These are phyloP conservation scores for Apiotrichum veenhuisii DNA, from an alignment of 1,284 basidiomycete genomes.

Conservation along the genomic window DNA sequence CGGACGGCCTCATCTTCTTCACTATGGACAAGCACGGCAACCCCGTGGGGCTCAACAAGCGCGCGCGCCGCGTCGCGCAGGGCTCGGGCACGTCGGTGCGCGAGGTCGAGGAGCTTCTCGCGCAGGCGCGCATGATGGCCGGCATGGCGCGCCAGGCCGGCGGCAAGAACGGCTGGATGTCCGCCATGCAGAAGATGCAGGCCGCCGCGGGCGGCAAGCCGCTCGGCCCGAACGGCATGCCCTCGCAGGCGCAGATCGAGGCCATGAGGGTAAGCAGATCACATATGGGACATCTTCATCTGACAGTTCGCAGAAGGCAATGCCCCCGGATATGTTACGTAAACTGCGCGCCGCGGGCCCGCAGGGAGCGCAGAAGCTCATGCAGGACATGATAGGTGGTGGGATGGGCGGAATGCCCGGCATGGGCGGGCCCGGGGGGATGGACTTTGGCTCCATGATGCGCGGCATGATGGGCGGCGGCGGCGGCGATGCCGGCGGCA, in stretches of 20 bases:
- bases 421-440: slow-evolving; percentile 49
- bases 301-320: slow-evolving; percentile 59
- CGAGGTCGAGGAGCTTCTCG: slow-evolving; percentile 93
- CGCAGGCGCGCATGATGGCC: slow-evolving; percentile 95
- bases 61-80: slow-evolving; percentile 81
- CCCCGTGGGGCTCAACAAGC: slow-evolving; percentile 75
- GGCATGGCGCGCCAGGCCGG: slow-evolving; percentile 96
- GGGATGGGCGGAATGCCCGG: slow-evolving; percentile 29
- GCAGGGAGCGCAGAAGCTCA: slow-evolving; percentile 89
- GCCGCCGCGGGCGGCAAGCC: slow-evolving; percentile 76
- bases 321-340: slow-evolving; percentile 83
- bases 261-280: slow-evolving; percentile 67
- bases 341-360: slow-evolving; percentile 69
- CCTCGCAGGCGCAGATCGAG: slow-evolving; percentile 83
- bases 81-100: slow-evolving; percentile 94
- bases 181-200: slow-evolving; percentile 87
- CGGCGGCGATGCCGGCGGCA: not conserved
- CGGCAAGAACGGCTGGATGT: slow-evolving; percentile 90
- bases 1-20: slow-evolving; percentile 80
- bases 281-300: slow-evolving; percentile 20
- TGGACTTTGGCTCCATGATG: slow-evolving; percentile 64
- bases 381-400: slow-evolving; percentile 92
- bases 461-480: slow-evolving; percentile 45
- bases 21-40: slow-evolving; percentile 76
- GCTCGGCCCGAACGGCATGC: slow-evolving; percentile 77